Percentiles rank a stretch among this genome's conserved stretches.
These are phyloP conservation scores for Microsporum audouinii DNA, from an alignment of 2,329 filamentous ascomycete genomes.

Conservation along the genomic window DNA sequence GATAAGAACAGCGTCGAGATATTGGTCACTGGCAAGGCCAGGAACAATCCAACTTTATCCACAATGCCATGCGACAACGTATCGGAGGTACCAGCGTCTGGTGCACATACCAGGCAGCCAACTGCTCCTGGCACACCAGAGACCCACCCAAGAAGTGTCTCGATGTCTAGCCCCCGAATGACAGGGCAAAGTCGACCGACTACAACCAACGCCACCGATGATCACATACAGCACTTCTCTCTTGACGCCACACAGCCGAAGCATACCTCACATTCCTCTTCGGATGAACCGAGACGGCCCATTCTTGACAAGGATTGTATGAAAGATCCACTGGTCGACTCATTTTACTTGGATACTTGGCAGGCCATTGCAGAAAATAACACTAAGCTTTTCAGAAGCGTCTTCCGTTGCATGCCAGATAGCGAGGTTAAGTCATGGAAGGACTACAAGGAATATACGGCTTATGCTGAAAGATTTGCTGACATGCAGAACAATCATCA, in stretches of 20 bases:
- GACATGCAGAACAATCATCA: constrained; percentile 49
- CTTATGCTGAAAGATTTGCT: constrained; percentile 67
- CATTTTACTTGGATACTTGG: constrained; percentile 84
- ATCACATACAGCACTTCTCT: not conserved
- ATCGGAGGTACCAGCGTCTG: not conserved
- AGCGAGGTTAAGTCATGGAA: constrained; percentile 88
- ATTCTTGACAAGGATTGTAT: constrained; percentile 83
- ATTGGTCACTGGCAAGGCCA: constrained; percentile 41
- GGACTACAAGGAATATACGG: constrained; percentile 74
- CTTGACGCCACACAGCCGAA: constrained; percentile 3
- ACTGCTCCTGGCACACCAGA: not conserved
- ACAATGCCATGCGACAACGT: not conserved
- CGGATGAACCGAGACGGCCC: constrained; percentile 59
- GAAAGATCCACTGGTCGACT: constrained; percentile 70
- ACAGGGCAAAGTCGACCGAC: constrained; percentile 10
- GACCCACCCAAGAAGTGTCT: not conserved
- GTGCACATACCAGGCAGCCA: not conserved
- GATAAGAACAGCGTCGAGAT: constrained; percentile 57
- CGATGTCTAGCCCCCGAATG: not conserved
- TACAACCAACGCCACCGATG: constrained; percentile 47
- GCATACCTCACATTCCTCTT: constrained; percentile 40
- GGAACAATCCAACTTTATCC: not conserved
- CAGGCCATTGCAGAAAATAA: constrained; percentile 81
- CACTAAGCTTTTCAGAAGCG: constrained; percentile 81
- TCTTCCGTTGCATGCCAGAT: constrained; percentile 95